Base-by-base conservation (phyloP, 306 rosid genomes). In the Morella rubra region DNA sequence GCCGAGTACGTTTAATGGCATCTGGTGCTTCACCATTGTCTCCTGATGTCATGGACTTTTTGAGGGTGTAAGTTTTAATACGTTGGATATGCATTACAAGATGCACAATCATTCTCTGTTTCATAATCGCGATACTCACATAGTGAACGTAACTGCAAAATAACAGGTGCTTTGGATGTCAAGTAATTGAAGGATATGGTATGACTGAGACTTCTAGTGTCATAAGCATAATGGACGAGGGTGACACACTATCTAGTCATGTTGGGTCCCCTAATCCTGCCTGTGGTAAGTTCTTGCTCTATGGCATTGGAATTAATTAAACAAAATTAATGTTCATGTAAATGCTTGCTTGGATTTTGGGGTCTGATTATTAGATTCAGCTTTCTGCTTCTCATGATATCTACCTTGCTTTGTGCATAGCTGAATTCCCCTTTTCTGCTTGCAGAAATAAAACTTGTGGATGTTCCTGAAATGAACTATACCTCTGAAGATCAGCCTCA, bases 1-100 rank as follows among this genome's bases (percentile, higher is more conserved):
- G 99, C 59, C 88, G 98, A 53, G 91, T 96, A 78, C 99, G 99
- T 68, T 51, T 96, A 20, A 81, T 96, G 88, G 85, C 50, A 66
- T 93, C 99, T 18, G 99, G 99, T 78, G 99, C 99, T 77, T 96
- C 99, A 50, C 99, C 99, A 16, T 84, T 96, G 88, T 96, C 99
- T 65, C 90, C 99, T 51, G 99, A 91, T 85, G 77, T 96, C 77
- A 80, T 93, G 99, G 96, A 96, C 51, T 96, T 96, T 83, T 81
- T 96, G 73, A 96, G 81, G 88, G 89, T 96, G 99, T 96, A 89
- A 89, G 96, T 83, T 83, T 69, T 10, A 68, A 73, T 65, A 76
- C 44, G 44, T 69, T 77, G 32, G 27, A 65, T 75, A 44, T 45
- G 49, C 49, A 0, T 24, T 41, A 42, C 44, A 60, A 27, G 69